phyloP scores from a whole-genome alignment of 2,329 filamentous ascomycete species.

The Coleophoma eucalyptorum region DNA sequence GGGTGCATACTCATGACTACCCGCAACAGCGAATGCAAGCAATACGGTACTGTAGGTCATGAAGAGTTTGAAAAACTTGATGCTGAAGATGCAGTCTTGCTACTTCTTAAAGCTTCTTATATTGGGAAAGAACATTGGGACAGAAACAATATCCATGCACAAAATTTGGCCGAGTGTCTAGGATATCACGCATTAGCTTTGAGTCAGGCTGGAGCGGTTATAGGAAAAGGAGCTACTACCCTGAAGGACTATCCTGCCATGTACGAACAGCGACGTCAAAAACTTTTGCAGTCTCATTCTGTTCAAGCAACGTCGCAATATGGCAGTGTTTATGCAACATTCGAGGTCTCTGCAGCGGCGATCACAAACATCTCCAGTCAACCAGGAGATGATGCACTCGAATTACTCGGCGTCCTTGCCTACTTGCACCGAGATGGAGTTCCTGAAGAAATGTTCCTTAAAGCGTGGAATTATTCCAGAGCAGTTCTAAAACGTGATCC shows the following conservation, averaged over 20 bases:
- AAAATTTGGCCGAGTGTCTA: no score
- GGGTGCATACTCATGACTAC: slow-evolving; percentile 34
- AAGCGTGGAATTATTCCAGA: background rate
- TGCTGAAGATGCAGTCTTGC: slow-evolving; percentile 20
- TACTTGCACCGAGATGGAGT: slow-evolving; percentile 6
- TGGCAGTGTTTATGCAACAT: slow-evolving; percentile 11
- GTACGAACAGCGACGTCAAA: slow-evolving; percentile 5
- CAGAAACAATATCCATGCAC: no score
- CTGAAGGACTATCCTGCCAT: slow-evolving; percentile 11
- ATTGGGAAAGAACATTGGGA: no score
- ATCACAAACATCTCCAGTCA: background rate
- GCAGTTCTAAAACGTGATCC: background rate
- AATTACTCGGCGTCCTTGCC: slow-evolving; percentile 8
- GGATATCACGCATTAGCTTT: slow-evolving; percentile 25
- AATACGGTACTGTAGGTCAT: slow-evolving; percentile 26
- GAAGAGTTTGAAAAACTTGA: slow-evolving; percentile 22
- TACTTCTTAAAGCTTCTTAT: slow-evolving; percentile 24
- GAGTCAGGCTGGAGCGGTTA: slow-evolving; percentile 24
- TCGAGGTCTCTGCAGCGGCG: slow-evolving; percentile 9
- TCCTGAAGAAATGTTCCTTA: slow-evolving; percentile 4
- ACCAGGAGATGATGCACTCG: slow-evolving; percentile 5
- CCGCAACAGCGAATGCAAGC: slow-evolving; percentile 26
- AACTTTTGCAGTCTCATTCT: slow-evolving; percentile 1
- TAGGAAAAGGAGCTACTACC: slow-evolving; percentile 8
- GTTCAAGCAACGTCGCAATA: slow-evolving; percentile 9